These are phyloP conservation scores for Colletotrichum liriopes DNA, from an alignment of 2,329 filamentous ascomycete species.

Conservation along the genomic window DNA sequence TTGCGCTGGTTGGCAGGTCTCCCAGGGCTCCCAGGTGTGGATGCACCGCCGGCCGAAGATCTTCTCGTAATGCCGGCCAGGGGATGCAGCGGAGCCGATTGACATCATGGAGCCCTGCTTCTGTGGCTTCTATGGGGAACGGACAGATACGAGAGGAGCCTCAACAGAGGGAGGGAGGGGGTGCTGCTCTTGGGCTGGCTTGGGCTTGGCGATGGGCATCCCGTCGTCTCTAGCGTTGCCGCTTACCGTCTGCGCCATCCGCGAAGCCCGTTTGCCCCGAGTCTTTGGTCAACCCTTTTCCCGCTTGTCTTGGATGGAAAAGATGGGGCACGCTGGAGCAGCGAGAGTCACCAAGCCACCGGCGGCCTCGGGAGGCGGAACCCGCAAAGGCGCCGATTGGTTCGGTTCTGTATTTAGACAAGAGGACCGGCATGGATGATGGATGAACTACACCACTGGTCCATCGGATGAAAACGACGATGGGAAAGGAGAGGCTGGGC, in stretches of 20 bases:
- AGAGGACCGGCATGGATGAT: not conserved
- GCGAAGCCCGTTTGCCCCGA: not conserved
- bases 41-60: conserved; percentile 32
- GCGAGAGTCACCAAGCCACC: not conserved
- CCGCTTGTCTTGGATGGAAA: not conserved
- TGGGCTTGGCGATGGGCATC: conserved; percentile 24
- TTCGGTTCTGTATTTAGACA: conserved; percentile 1
- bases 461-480: not conserved
- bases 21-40: not conserved
- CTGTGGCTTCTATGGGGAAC: conserved; percentile 12
- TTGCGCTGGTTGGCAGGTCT: not conserved
- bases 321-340: not conserved
- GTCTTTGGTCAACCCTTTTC: not conserved
- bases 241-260: conserved; percentile 8
- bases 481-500: conserved; percentile 3
- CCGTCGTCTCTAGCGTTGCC: not conserved
- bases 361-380: conserved; percentile 16
- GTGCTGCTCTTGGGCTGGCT: not conserved
- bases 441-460: not conserved
- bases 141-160: conserved; percentile 36
- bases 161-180: conserved; percentile 6
- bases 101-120: conserved; percentile 32
- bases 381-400: conserved; percentile 28
- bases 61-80: conserved; percentile 39
- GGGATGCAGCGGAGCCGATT: conserved; percentile 24